Percentiles rank a stretch among this genome's conserved stretches.
phyloP scores from a whole-genome alignment of 768 basidiomycete genomes.

The Russula sp. region DNA sequence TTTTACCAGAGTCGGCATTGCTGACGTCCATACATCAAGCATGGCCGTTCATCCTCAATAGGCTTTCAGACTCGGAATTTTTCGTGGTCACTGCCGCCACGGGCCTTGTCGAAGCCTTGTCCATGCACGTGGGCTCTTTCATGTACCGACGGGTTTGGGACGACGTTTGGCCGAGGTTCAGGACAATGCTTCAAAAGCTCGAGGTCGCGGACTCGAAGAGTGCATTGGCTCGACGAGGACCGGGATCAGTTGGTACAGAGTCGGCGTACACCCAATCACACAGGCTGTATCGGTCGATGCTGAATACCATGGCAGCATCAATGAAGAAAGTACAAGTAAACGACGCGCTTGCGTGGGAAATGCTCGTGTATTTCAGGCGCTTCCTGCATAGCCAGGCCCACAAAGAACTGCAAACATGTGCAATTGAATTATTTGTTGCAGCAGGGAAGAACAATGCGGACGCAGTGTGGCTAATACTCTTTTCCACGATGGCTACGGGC shows the following conservation, averaged over 20 bases:
- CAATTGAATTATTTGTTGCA: slow-evolving; percentile 56
- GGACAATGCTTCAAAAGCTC: slow-evolving; percentile 50
- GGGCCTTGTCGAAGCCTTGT: slow-evolving; percentile 64
- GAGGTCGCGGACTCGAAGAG: slow-evolving; percentile 57
- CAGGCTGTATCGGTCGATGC: slow-evolving; percentile 67
- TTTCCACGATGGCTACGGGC: slow-evolving; percentile 44
- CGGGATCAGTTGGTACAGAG: slow-evolving; percentile 50
- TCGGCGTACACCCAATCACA: slow-evolving; percentile 79
- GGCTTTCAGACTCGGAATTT: slow-evolving; percentile 64
- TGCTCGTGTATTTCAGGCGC: slow-evolving; percentile 65
- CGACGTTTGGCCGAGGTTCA: slow-evolving; percentile 88
- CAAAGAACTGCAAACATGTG: slow-evolving; percentile 65
- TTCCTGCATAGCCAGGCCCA: slow-evolving; percentile 67
- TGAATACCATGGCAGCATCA: slow-evolving; percentile 67
- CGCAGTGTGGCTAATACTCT: slow-evolving; percentile 76
- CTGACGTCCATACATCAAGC: slow-evolving; percentile 81
- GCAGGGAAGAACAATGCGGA: slow-evolving; percentile 64
- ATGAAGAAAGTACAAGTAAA: slow-evolving; percentile 61
- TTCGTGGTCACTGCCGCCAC: slow-evolving; percentile 80
- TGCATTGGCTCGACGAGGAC: slow-evolving; percentile 57
- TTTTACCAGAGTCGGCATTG: slow-evolving; percentile 65
- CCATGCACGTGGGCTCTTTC: slow-evolving; percentile 68
- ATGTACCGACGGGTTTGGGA: slow-evolving; percentile 86
- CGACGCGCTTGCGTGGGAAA: slow-evolving; percentile 75
- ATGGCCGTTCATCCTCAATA: slow-evolving; percentile 92